A percentile compares a stretch with the other conserved stretches of the same genome.
These are phyloP conservation scores for Tuber melanosporum DNA, from an alignment of 495 filamentous ascomycete genomes.

Conservation along the genomic window DNA sequence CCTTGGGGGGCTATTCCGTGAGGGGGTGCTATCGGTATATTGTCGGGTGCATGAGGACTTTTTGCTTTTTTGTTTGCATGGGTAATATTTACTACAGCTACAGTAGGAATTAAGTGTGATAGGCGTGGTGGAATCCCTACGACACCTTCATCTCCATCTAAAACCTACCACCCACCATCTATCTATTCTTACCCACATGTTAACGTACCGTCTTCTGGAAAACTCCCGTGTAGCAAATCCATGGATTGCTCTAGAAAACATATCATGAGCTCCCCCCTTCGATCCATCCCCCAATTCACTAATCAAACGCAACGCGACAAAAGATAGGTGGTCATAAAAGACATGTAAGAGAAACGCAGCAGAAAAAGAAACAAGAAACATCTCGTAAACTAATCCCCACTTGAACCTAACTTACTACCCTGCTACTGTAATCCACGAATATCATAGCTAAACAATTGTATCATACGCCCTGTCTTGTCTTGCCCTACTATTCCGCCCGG, in stretches of 20 bases:
- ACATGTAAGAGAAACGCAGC: neutral
- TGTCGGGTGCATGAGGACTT: neutral
- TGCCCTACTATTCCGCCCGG: neutral
- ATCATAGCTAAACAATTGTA: neutral
- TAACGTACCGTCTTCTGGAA: neutral
- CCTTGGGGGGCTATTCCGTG: too few relatives aligned
- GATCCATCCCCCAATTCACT: neutral
- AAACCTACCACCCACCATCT: neutral
- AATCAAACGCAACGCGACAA: neutral
- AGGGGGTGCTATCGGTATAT: too few relatives aligned
- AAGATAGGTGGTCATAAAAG: neutral
- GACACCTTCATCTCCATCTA: neutral
- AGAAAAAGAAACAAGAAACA: neutral
- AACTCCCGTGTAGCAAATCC: neutral
- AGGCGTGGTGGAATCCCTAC: neutral
- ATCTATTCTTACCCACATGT: neutral
- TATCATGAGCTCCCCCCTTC: neutral
- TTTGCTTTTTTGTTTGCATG: neutral
- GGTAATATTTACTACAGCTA: neutral
- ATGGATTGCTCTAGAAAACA: conserved; percentile 4
- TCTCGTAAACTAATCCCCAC: neutral
- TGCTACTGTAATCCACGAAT: neutral
- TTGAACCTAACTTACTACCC: neutral
- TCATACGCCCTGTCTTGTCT: neutral
- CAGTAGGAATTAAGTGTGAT: neutral